These are phyloP conservation scores for Wolfiporia cocos DNA, from an alignment of 1,284 basidiomycete species.

Conservation along the genomic window DNA sequence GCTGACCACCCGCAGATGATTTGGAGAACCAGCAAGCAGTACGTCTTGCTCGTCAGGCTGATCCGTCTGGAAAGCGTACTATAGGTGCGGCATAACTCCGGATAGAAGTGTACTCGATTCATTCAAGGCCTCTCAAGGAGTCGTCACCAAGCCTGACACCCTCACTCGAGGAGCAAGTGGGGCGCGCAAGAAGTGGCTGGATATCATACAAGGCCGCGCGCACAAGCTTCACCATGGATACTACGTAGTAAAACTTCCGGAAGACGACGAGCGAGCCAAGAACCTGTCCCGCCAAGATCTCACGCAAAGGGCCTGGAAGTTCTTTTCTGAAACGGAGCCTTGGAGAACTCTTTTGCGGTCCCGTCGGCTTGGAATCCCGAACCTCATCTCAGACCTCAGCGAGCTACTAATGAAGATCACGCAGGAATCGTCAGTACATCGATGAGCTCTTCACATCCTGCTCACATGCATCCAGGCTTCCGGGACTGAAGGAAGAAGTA, in stretches of 20 bases:
- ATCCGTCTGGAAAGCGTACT: constrained; percentile 45
- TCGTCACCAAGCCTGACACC: constrained; percentile 58
- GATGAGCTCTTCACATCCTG: neutral
- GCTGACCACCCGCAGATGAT: constrained; percentile 40
- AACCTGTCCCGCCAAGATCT: constrained; percentile 29
- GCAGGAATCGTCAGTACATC: constrained; percentile 38
- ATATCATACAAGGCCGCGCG: constrained; percentile 36
- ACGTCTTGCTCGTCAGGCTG: constrained; percentile 40
- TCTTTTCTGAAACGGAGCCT: constrained; percentile 39
- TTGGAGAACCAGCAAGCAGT: constrained; percentile 54
- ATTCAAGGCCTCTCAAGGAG: too few species aligned
- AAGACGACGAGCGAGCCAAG: constrained; percentile 42
- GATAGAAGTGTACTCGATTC: too few species aligned
- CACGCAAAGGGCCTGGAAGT: constrained; percentile 31
- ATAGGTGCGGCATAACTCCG: constrained; percentile 36
- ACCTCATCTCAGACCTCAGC: constrained; percentile 47
- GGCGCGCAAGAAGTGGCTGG: constrained; percentile 35
- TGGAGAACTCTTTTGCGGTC: constrained; percentile 41
- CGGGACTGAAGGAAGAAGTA: constrained; percentile 34
- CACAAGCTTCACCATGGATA: constrained; percentile 48
- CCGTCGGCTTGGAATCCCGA: constrained; percentile 45
- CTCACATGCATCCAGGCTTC: constrained; percentile 34
- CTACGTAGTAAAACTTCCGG: constrained; percentile 54
- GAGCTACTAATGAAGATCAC: constrained; percentile 44
- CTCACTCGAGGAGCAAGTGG: constrained; percentile 36